Conservation (phyloP, 176 grass and related monocot genomes). For the Zizania latifolia region DNA sequence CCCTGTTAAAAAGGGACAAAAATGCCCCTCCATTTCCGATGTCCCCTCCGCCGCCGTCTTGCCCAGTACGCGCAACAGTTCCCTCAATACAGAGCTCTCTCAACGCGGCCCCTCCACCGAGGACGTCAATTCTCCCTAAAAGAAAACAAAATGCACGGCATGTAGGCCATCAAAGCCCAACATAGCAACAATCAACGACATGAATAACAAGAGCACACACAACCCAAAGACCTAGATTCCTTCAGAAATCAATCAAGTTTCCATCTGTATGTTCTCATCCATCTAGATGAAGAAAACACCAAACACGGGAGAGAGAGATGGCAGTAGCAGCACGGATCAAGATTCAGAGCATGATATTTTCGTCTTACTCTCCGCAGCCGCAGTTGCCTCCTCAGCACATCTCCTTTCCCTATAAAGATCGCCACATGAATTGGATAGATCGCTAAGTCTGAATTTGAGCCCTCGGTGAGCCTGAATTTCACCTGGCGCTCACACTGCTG, state of each 20-base stretch:
- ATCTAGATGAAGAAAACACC: not conserved
- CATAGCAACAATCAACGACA: not conserved
- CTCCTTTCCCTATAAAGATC: not conserved
- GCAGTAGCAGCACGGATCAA: not conserved
- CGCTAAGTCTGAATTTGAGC: too few species aligned
- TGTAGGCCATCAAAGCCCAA: not conserved
- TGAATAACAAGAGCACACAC: not conserved
- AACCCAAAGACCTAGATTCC: not conserved
- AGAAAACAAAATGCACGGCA: not conserved
- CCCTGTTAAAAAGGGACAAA: too few species aligned
- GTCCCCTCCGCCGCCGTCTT: too few species aligned
- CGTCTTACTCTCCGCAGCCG: slow-evolving; percentile 74
- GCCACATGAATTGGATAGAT: not conserved
- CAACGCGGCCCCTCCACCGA: too few species aligned
- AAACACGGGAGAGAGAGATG: not conserved
- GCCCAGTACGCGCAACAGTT: too few species aligned
- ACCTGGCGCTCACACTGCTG: too few species aligned
- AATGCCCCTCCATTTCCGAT: too few species aligned
- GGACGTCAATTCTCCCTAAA: too few species aligned
- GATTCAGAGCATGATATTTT: not conserved
- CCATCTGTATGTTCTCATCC: too few species aligned
- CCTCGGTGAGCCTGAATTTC: not conserved
- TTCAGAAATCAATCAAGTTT: not conserved
- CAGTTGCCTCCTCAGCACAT: slow-evolving; percentile 98
- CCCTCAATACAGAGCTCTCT: too few species aligned